A percentile compares a stretch with the other conserved stretches of the same genome.
Conservation (phyloP, 306 rosid species). For the Prunus persica region Prunus_persica_NCBIv2 NC_034016.1:18413001-18413500, state of each 20-base stretch:
- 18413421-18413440: conserved; percentile 63
- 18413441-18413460: conserved; percentile 47
- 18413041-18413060: neutral
- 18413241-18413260: neutral
- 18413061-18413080: conserved; percentile 36
- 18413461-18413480: neutral
- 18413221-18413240: conserved; percentile 59
- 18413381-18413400: conserved; percentile 67
- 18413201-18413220: conserved; percentile 49
- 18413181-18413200: conserved; percentile 28
- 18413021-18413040: conserved; percentile 47
- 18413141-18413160: neutral
- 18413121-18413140: conserved; percentile 4
- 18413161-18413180: conserved; percentile 33
- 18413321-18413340: conserved; percentile 14
- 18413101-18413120: neutral
- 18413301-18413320: neutral
- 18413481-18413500: neutral
- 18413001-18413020: conserved; percentile 62
- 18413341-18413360: conserved; percentile 46
- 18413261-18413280: neutral
- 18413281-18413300: neutral
- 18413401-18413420: conserved; percentile 75
- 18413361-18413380: conserved; percentile 49
- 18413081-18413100: neutral